Percentiles rank a stretch among this genome's conserved stretches.
phyloP scores from a whole-genome alignment of 1,284 basidiomycete species.

The Cryptococcus amylolentus region DNA sequence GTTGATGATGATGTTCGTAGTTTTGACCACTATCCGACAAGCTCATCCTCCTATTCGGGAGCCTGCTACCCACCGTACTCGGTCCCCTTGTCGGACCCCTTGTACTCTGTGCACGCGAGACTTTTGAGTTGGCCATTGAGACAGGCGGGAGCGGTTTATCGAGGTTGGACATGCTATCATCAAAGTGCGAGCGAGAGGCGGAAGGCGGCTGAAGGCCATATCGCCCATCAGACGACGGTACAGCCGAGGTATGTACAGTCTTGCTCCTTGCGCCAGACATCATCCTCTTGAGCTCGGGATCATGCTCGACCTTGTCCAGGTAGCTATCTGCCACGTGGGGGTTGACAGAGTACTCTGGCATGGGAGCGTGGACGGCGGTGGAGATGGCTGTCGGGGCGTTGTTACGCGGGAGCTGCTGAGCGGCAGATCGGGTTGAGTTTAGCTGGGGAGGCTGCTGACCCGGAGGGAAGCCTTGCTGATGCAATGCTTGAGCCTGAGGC shows the following conservation, averaged over 20 bases:
- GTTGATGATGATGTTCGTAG: slow-evolving; percentile 16
- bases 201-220: not conserved
- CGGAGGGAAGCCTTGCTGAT: not conserved
- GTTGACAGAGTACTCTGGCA: slow-evolving; percentile 6
- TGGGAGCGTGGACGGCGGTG: slow-evolving; percentile 4
- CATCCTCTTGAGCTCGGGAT: slow-evolving; percentile 34
- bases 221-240: slow-evolving; percentile 4
- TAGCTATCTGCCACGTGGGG: slow-evolving; percentile 33
- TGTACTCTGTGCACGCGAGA: not conserved
- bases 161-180: slow-evolving; percentile 3
- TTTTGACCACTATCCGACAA: slow-evolving; percentile 13
- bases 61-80: not conserved
- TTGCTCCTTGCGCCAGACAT: slow-evolving; percentile 26
- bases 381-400: slow-evolving; percentile 8
- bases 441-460: not conserved
- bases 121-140: slow-evolving; percentile 1
- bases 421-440: slow-evolving; percentile 3
- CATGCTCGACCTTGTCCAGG: slow-evolving; percentile 38
- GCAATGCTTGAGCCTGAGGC: slow-evolving; percentile 1
- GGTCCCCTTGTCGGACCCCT: no score
- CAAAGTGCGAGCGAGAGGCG: slow-evolving; percentile 2
- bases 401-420: not conserved
- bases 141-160: slow-evolving; percentile 25
- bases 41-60: slow-evolving; percentile 18
- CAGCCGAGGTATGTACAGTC: slow-evolving; percentile 25